phyloP scores from a whole-genome alignment of 2,329 filamentous ascomycete genomes.

The Claviceps sp. region DNA sequence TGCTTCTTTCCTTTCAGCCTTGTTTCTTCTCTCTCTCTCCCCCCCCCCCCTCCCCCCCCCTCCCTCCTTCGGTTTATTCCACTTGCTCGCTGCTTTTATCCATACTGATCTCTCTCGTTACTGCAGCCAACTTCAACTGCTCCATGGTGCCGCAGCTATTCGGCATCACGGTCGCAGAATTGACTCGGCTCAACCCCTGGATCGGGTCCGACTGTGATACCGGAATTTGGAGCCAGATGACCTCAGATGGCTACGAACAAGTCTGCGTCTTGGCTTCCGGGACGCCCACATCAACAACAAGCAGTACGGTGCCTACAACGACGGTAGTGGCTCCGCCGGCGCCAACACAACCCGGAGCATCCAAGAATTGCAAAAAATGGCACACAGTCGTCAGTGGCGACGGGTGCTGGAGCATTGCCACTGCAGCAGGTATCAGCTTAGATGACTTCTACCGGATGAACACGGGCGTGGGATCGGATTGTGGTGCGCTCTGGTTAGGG shows the following conservation, averaged over 20 bases:
- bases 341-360: neutral
- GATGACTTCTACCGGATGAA: slow-evolving; percentile 1
- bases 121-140: neutral
- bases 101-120: too few species aligned
- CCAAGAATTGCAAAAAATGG: neutral
- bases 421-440: neutral
- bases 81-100: neutral
- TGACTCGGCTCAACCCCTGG: slow-evolving; percentile 1
- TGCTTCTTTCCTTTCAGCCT: too few species aligned
- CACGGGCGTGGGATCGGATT: neutral
- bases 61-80: neutral
- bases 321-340: neutral
- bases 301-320: neutral
- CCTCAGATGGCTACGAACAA: neutral
- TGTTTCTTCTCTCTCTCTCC: too few species aligned
- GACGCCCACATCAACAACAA: neutral
- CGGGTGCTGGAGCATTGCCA: neutral
- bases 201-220: neutral
- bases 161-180: neutral
- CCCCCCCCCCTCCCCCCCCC: too few species aligned
- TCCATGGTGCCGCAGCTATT: neutral
- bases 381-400: neutral
- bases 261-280: neutral
- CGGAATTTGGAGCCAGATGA: neutral
- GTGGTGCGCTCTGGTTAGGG: neutral